A percentile compares a stretch with the other conserved stretches of the same genome.
These are phyloP conservation scores for Lolium perenne DNA, from an alignment of 176 grass and related monocot genomes.

Conservation along the genomic window DNA sequence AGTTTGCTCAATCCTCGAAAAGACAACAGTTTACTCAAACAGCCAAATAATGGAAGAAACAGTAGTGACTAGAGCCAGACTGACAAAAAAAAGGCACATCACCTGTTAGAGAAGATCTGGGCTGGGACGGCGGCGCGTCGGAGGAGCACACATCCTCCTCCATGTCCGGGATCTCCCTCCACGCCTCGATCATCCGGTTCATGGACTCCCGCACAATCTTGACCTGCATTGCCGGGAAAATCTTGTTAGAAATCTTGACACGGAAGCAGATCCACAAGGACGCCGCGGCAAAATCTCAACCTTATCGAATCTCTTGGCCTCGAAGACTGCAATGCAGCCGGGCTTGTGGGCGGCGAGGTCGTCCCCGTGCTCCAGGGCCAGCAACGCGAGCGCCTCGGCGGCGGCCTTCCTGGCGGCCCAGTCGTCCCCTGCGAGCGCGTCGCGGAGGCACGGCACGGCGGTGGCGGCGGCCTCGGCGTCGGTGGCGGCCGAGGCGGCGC, in stretches of 20 bases:
- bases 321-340: constrained; percentile 78
- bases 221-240: constrained; percentile 75
- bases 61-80: background rate
- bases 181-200: constrained; percentile 90
- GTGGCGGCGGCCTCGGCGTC: constrained; percentile 59
- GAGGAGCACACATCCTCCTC: constrained; percentile 58
- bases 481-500: constrained; percentile 56
- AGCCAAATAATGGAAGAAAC: too few species aligned
- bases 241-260: constrained; percentile 27
- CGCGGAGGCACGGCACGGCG: constrained; percentile 68
- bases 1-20: too few species aligned
- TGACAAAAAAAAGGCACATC: background rate
- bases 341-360: constrained; percentile 66
- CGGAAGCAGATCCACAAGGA: constrained; percentile 26
- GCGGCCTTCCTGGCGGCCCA: constrained; percentile 91
- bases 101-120: constrained; percentile 72
- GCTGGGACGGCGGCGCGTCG: constrained; percentile 32
- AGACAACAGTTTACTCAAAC: too few species aligned
- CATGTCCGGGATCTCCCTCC: constrained; percentile 83
- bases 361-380: constrained; percentile 68
- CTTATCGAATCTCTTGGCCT: constrained; percentile 93
- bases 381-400: constrained; percentile 73
- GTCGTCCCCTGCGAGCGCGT: constrained; percentile 80
- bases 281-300: constrained; percentile 32
- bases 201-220: constrained; percentile 94